Evolutionary conservation across 345 rosid genomes (phyloP).

Genomic region (Syzygium oleosum): DNA sequence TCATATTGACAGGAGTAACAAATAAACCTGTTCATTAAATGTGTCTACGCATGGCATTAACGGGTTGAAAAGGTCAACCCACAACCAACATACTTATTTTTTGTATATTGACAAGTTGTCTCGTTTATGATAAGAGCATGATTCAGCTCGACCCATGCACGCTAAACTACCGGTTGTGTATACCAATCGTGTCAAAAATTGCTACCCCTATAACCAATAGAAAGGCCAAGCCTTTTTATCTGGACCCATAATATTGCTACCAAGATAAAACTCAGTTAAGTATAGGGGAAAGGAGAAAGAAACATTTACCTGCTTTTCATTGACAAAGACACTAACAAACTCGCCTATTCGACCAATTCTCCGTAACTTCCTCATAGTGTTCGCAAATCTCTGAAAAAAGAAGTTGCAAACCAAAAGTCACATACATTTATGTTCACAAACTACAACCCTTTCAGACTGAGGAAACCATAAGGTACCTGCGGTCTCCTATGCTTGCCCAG

Average conservation of each 20-base stretch:
- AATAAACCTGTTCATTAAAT: neutral
- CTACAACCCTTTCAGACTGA: neutral
- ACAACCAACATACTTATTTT: neutral
- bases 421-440: neutral
- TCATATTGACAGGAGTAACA: neutral
- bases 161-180: neutral
- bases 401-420: neutral
- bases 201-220: neutral
- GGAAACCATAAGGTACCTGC: conserved; percentile 36
- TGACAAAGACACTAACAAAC: conserved; percentile 78
- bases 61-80: neutral
- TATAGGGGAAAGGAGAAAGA: neutral
- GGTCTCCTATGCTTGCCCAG: conserved; percentile 95
- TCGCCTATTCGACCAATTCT: conserved; percentile 92
- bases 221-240: neutral
- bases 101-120: neutral
- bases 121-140: neutral
- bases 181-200: neutral
- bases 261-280: neutral
- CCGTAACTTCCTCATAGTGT: conserved; percentile 63
- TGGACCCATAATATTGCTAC: neutral
- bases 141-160: neutral
- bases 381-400: conserved; percentile 54
- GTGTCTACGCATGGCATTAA: neutral
- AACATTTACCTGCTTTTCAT: conserved; percentile 81